Base-by-base conservation (phyloP, 78 protist species). In the Speleostelium caveatum region DNA sequence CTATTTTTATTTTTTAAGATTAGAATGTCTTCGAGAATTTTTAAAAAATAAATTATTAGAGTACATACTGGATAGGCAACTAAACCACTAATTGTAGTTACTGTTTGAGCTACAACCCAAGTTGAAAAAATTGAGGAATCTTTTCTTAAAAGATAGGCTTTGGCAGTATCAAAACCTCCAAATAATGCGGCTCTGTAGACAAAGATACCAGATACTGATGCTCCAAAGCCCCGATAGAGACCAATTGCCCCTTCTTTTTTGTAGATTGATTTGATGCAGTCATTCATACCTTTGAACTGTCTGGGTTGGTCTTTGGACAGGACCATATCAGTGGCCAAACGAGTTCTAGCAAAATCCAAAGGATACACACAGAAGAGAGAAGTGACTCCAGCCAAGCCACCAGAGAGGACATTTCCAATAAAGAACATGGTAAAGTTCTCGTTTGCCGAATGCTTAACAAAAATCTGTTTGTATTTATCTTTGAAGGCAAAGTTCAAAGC, bases 401-500 rank as follows among this genome's bases (percentile, higher is more conserved):
- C 99, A 0, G 98, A 95, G 24, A 96, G 95, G 32, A 98, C 42
- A 95, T 98, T 95, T 49, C 74, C 93, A 3, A 32, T 55, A 90
- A 97, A 94, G 66, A 33, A 90, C 63, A 14, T 41, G 77, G 75
- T 32, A 94, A 49, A 75, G n/a, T 16, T 60, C 36, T 76, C 73
- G 41, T 45, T 26, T 55, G 21, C 36, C 60, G 77, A 32, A 33
- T 4, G 2, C 41, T 33, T 24, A 42, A 22, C 51, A 94, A 98
- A 97, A 24, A 95, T 1, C 17, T 22, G 17, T 92, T 98, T 98
- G 96, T 77, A 76, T 56, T 59, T 10, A 62, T 96, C 98, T 96
- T 98, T 98, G 96, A 98, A 97, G 65, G 97, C 96, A 68, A 98
- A 96, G 98, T 97, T 97, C 39, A 98, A 87, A 24, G 99, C 98